Evolutionary conservation across 495 filamentous ascomycete genomes (phyloP).

Genomic region (Cercophora scortea): DNA sequence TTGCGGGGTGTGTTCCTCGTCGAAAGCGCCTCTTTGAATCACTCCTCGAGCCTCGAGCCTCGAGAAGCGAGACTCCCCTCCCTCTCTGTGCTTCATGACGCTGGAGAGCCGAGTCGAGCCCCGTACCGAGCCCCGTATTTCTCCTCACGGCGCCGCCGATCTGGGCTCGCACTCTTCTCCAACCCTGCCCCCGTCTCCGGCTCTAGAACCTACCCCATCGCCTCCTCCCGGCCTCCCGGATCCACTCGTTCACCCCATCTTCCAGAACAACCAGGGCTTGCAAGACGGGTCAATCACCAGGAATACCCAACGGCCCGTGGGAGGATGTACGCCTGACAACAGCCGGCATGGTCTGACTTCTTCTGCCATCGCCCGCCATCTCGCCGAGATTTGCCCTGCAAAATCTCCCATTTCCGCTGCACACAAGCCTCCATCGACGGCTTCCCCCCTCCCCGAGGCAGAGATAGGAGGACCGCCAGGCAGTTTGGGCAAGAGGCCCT

Average conservation of each 20-base stretch:
- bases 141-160: slow-evolving; percentile 4
- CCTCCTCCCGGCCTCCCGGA: slow-evolving; percentile 8
- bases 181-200: slow-evolving; percentile 1
- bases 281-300: slow-evolving; percentile 1
- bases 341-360: slow-evolving; percentile 19
- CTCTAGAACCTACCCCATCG: slow-evolving; percentile 1
- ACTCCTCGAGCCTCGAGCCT: neutral
- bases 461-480: neutral
- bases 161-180: slow-evolving; percentile 5
- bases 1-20: neutral
- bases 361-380: slow-evolving; percentile 2
- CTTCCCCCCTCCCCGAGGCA: neutral
- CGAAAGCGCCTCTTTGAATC: neutral
- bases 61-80: neutral
- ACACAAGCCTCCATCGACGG: neutral
- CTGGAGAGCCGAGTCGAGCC: slow-evolving; percentile 7
- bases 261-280: neutral
- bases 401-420: neutral
- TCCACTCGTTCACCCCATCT: slow-evolving; percentile 6
- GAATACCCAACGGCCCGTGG: neutral
- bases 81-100: slow-evolving; percentile 12
- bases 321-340: slow-evolving; percentile 4
- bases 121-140: slow-evolving; percentile 6
- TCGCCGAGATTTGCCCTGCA: neutral
- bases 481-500: slow-evolving; percentile 10